Percentiles rank a stretch among this genome's conserved stretches.
phyloP scores from a whole-genome alignment of 371 early-diverging fungal genomes.

The Thermomucor indicae-seudaticae region DNA sequence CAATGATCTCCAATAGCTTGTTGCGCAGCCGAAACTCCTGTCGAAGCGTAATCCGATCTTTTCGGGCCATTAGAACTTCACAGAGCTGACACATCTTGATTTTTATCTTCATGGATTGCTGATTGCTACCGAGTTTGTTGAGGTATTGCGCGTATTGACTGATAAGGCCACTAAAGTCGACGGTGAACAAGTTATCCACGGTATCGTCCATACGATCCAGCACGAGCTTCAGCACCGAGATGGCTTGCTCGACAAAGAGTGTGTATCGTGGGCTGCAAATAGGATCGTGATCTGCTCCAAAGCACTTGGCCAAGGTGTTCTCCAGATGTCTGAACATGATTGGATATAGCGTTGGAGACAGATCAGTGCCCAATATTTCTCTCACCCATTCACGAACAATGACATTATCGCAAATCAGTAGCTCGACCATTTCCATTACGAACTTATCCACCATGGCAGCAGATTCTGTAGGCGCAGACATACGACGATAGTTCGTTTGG shows the following conservation, averaged over 20 bases:
- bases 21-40: slow-evolving; percentile 87
- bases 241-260: slow-evolving; percentile 85
- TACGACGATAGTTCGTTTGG: slow-evolving; percentile 26
- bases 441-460: slow-evolving; percentile 75
- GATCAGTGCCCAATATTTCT: slow-evolving; percentile 83
- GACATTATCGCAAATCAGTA: slow-evolving; percentile 80
- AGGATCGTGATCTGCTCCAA: slow-evolving; percentile 73
- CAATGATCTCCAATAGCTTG: slow-evolving; percentile 74
- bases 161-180: slow-evolving; percentile 81
- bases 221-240: slow-evolving; percentile 79
- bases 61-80: slow-evolving; percentile 77
- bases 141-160: slow-evolving; percentile 78
- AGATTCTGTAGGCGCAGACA: slow-evolving; percentile 42
- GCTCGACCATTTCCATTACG: slow-evolving; percentile 81
- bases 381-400: slow-evolving; percentile 89
- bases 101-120: slow-evolving; percentile 71
- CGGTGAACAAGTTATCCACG: slow-evolving; percentile 61
- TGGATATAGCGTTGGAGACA: slow-evolving; percentile 79
- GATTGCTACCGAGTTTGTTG: slow-evolving; percentile 64
- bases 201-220: slow-evolving; percentile 78
- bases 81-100: slow-evolving; percentile 84
- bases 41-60: slow-evolving; percentile 75
- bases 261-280: slow-evolving; percentile 77
- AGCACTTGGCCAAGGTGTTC: slow-evolving; percentile 70
- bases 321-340: slow-evolving; percentile 83